Evolutionary conservation across 345 rosid species (phyloP).

Genomic region (Jatropha curcas): DNA sequence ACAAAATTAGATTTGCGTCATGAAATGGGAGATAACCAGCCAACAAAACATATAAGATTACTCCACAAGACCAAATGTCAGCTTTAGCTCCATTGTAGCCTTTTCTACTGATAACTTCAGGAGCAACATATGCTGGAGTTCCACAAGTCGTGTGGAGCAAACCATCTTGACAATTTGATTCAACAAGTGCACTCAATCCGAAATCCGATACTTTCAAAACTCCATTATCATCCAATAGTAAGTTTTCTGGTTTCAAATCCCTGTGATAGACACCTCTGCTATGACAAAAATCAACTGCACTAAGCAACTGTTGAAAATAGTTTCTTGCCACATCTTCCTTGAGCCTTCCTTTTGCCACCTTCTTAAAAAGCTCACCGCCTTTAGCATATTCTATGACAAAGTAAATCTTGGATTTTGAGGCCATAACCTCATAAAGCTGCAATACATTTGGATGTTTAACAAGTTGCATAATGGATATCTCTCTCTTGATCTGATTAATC

Average conservation of each 20-base stretch:
- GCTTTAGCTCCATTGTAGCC: conserved; percentile 25
- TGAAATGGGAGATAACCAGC: conserved; percentile 24
- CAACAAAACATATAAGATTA: conserved; percentile 26
- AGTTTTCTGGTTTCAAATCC: conserved; percentile 23
- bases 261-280: conserved; percentile 21
- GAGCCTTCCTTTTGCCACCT: conserved; percentile 15
- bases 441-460: conserved; percentile 24
- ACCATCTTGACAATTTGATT: conserved; percentile 9
- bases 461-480: conserved; percentile 21
- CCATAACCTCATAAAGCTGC: conserved; percentile 20
- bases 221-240: conserved; percentile 14
- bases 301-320: conserved; percentile 25
- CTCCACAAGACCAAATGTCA: conserved; percentile 29
- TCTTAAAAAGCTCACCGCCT: conserved; percentile 26
- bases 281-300: conserved; percentile 20
- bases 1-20: conserved; percentile 18
- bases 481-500: conserved; percentile 20
- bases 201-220: conserved; percentile 16
- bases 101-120: conserved; percentile 14
- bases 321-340: conserved; percentile 18
- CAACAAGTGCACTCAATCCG: conserved; percentile 12
- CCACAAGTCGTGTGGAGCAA: conserved; percentile 24
- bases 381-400: conserved; percentile 26
- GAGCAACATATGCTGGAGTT: conserved; percentile 19
- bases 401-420: conserved; percentile 21